Percentiles rank a stretch among this genome's conserved stretches.
Evolutionary conservation across 768 basidiomycete genomes (phyloP).

Genomic region (Lentinus brumalis): DNA sequence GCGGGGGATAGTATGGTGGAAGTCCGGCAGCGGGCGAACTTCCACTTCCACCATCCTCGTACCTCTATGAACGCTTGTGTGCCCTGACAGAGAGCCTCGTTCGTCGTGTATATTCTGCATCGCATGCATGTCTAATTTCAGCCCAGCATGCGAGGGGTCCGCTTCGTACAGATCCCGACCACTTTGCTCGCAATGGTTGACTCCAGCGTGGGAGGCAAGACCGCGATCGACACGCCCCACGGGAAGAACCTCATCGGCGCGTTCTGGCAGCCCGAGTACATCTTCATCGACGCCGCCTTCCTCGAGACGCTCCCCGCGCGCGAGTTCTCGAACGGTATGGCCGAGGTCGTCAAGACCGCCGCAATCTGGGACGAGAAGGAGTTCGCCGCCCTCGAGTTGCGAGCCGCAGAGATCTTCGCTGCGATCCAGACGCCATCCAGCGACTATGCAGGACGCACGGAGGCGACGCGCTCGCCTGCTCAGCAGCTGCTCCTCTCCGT

Average conservation of each 20-base stretch:
- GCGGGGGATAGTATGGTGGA: too few species aligned
- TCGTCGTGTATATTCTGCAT: too few species aligned
- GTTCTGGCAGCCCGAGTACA: slow-evolving; percentile 97
- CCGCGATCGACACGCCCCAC: slow-evolving; percentile 97
- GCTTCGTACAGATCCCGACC: slow-evolving; percentile 94
- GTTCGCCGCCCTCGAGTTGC: slow-evolving; percentile 86
- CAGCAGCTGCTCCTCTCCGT: slow-evolving; percentile 87
- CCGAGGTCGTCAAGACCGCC: slow-evolving; percentile 98
- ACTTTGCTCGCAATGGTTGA: slow-evolving; percentile 99
- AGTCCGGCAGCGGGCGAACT: too few species aligned
- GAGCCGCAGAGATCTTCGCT: slow-evolving; percentile 79
- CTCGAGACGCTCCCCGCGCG: slow-evolving; percentile 88
- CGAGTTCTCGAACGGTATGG: slow-evolving; percentile 99
- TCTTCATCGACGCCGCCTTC: slow-evolving; percentile 97
- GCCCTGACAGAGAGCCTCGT: too few species aligned
- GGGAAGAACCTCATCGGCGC: slow-evolving; percentile 99
- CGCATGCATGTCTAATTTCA: slow-evolving; percentile 31
- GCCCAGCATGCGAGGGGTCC: slow-evolving; percentile 88
- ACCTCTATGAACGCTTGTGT: too few species aligned
- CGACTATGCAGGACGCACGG: slow-evolving; percentile 57
- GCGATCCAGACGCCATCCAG: slow-evolving; percentile 77
- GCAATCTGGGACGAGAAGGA: slow-evolving; percentile 97
- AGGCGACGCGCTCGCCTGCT: slow-evolving; percentile 66
- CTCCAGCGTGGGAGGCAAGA: slow-evolving; percentile 96
- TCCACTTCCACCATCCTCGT: too few species aligned